Evolutionary conservation across 108 stramenopile genomes (phyloP).

Genomic region (Mediolabrus comicus): DNA sequence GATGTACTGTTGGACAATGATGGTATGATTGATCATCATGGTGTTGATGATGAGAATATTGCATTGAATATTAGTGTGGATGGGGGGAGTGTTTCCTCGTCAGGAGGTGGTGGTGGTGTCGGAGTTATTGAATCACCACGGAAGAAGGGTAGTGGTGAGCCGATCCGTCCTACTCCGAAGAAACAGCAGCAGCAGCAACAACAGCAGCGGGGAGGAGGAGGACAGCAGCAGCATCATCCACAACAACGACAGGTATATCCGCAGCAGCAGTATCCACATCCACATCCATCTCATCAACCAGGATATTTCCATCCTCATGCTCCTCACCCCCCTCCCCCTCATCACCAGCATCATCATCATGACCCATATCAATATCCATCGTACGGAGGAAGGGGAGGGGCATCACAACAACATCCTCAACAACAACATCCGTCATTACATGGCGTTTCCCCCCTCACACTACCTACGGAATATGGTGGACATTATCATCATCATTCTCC

Average conservation of each 20-base stretch:
- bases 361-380: conserved; percentile 4
- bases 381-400: neutral
- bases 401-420: conserved; percentile 9
- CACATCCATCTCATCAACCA: conserved; percentile 13
- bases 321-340: neutral
- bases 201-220: neutral
- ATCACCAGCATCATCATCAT: too few relatives aligned
- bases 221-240: neutral
- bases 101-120: neutral
- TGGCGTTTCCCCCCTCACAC: conserved; percentile 26
- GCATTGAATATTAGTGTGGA: neutral
- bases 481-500: neutral
- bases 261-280: neutral
- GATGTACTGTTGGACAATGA: neutral
- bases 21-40: neutral
- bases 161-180: neutral
- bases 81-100: neutral
- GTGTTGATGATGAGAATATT: neutral
- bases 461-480: conserved; percentile 7
- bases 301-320: conserved; percentile 21
- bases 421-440: conserved; percentile 2
- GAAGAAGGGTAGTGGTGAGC: neutral
- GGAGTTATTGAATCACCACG: neutral
- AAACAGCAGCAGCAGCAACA: neutral
- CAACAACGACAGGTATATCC: neutral